Base-by-base conservation (phyloP, 164 flowering plant species). In the Santalum album region DNA sequence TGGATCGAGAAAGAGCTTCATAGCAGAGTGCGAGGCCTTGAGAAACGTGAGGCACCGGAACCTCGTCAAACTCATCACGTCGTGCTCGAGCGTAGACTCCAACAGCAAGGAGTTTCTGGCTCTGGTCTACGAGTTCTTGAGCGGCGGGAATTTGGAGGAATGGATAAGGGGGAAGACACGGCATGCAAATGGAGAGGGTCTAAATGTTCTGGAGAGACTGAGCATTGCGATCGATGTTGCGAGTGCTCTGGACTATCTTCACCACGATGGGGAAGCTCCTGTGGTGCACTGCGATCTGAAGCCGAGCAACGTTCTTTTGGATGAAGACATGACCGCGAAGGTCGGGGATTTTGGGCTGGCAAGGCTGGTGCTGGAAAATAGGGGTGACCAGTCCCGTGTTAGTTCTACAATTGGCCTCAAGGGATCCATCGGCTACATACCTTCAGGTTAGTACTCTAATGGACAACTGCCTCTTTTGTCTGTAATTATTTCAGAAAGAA, bases 281-380 rank as follows among this genome's bases (percentile, higher is more conserved):
- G 55, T 81, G 23, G 72, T 69, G 23, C 87, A 81, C 46, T 69
- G 80, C 45, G 81, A 80, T 53, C 25, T 79, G 36, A 79, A 79
- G 59, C 80, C 83, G 0, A 59, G 74, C 45, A 79, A 79, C 51
- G 60, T 77, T 27, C 72, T 79, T 10, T 22, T 80, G 52, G 74
- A 69, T 32, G 59, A 59, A 12, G 71, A 72, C 43, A 58, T 79
- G 78, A 65, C 65, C 9, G 79, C 82, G 16, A 73, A 75, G 43
- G 69, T 82, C 0, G 77, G 76, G 15, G 87, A 82, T 51, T 75
- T 75, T 39, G 84, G 84, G 36, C 51, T 77, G 23, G 79, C 87
- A 2, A 70, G 60, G 54, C 34, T 75, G 25, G 55, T 76, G 46
- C 12, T 65, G n/a, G 60, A 55, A 16, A 55, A 10, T n/a, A 4